Evolutionary conservation across 805 yeast species (phyloP), one percentile per base, ranked within the genome.

Genomic region (Metschnikowia borealis): DNA sequence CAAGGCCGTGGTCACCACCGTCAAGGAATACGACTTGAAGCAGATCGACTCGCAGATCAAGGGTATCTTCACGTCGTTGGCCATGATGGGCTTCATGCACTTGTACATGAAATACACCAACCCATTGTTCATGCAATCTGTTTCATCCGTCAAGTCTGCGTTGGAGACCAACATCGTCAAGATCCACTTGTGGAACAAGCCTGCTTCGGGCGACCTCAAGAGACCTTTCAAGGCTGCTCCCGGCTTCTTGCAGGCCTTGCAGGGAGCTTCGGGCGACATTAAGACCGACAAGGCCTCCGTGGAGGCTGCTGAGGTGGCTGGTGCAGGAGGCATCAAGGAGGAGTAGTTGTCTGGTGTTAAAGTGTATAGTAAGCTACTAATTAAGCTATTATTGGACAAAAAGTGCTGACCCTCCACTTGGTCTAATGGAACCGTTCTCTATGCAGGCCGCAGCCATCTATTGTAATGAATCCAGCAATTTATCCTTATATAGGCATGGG

Each of bases 31-130:
- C 77, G 99, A 94, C 71, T 80, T 91, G 68, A 79, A 83, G 66
- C 97, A 92, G 75, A 80, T 92, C 54, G 83, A 87, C 69, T 54
- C 81, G 47, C 84, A 89, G 53, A 79, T 91, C 70, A 89, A 87
- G 73, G 82, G 95, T 57, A 81, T 89, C 59, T 84, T 85, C 78
- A 87, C 95, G 56, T 87, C 95, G 57, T 67, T 91, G 60, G 97
- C 96, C 62, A 89, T 94, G 96, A 91, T 94, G 91, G 96, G 86
- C 23, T 87, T 92, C 84, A 91, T 92, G 98, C 99, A 94, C 73
- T 65, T 94, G 55, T 92, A 92, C 83, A 83, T 94, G 95, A 87
- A 89, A 73, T 94, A 89, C 80, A 90, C 97, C 70, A 90, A 94
- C 74, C 99, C 99, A 53, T 81, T 94, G 67, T 83, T 94, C 60